Evolutionary conservation across 352 stramenopile species (phyloP), one percentile per base, ranked within the genome.

Genomic region (Globisporangium canariense): DNA sequence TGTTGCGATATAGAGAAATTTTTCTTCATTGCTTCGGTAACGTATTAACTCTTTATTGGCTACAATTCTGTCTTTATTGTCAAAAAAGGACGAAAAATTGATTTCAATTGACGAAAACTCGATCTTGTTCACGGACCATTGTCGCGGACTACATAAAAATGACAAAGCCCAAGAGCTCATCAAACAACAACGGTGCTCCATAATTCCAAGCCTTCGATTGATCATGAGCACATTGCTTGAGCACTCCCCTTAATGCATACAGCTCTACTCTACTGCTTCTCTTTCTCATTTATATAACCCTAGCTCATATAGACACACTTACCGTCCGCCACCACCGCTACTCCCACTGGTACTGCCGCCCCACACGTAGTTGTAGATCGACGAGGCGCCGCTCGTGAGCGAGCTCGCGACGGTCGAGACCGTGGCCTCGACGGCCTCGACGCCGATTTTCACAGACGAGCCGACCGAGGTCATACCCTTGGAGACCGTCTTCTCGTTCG

Each of bases 291-390:
- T 40, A 11, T 10, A 46, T n/a, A 46, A 46, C n/a, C 30, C 30
- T 34, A 34, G 30, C 11, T 47, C 36, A 47, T 47, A 20, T 22
- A 6, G 30, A 18, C 16, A 20, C 45, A 51, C 45, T 28, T 51
- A 51, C 45, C 45, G 45, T 18, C 18, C 9, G 18, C 51, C 4
- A 25, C n/a, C 30, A 0, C 56, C 41, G 11, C 14, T 18, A 16
- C 30, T 34, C 5, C 56, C 38, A 25, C 55, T 52, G 55, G n/a
- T n/a, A n/a, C n/a, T n/a, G n/a, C 55, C 46, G 10, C 81, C 86
- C 83, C 83, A 94, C 69, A 94, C 81, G 73, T 91, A 94, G 63
- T 90, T 93, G 68, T 91, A 90, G 41, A 94, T 82, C 41, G 86
- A 92, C n/a, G 80, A 89, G 34, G 86, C 86, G 41, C 86, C 74